Percentiles rank a stretch among this genome's conserved stretches.
These are phyloP conservation scores for Byssochlamys sp. DNA, from an alignment of 2,329 filamentous ascomycete genomes.

Conservation along the genomic window DNA sequence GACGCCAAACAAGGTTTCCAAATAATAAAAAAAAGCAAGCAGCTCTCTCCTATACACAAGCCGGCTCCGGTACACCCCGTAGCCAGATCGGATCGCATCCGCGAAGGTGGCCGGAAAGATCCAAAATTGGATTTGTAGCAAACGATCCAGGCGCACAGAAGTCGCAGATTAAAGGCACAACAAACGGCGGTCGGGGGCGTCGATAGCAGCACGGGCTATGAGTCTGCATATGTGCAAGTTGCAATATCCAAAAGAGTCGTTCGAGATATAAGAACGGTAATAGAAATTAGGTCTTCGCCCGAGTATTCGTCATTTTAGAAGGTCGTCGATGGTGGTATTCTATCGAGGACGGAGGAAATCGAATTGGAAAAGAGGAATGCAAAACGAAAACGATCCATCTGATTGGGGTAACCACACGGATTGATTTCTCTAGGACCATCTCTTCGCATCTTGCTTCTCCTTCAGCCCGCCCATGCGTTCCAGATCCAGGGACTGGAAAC, in stretches of 20 bases:
- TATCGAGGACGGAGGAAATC: background rate
- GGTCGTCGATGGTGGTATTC: conserved; percentile 16
- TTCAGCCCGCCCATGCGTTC: conserved; percentile 88
- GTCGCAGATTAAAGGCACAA: background rate
- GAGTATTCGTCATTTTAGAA: conserved; percentile 24
- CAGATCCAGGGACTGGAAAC: conserved; percentile 90
- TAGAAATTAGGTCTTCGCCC: conserved; percentile 16
- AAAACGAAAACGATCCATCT: conserved; percentile 5
- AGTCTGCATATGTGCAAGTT: conserved; percentile 25
- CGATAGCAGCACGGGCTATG: conserved; percentile 8
- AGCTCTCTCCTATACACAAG: conserved; percentile 22
- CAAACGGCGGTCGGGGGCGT: conserved; percentile 3
- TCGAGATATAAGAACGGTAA: conserved; percentile 15
- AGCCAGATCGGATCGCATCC: background rate
- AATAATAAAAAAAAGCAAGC: conserved; percentile 11
- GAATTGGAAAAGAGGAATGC: background rate
- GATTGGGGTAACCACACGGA: background rate
- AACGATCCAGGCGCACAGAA: background rate
- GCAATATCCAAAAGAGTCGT: conserved; percentile 9
- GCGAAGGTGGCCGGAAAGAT: background rate
- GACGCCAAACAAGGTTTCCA: conserved; percentile 10
- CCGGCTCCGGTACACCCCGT: conserved; percentile 10
- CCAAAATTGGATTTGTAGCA: background rate
- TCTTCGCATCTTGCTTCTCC: conserved; percentile 58
- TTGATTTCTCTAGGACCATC: conserved; percentile 23